Base-by-base conservation (phyloP, 805 yeast species). In the Kuraishia hungarica region DNA sequence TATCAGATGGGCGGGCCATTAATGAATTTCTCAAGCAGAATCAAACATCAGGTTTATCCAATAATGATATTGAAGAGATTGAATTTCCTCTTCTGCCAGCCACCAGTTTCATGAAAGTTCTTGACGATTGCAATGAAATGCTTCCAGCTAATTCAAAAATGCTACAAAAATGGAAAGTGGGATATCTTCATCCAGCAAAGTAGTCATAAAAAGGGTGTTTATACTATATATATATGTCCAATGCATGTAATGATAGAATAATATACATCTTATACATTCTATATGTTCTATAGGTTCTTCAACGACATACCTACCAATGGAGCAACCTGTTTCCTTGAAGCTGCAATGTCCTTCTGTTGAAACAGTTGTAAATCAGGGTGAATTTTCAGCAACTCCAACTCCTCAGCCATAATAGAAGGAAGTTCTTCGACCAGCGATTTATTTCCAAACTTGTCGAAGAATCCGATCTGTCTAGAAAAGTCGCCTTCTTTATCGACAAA, bases 301-400 rank as follows among this genome's bases (percentile, higher is more conserved):
- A 35, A 15, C n/a, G 43, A 35, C n/a, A 35, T 3, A 35, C 63
- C 60, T 39, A 79, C 54, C 15, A 74, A 64, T 1, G 97, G 97
- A 3, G 89, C 96, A 13, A 91, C 89, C 65, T 88, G 96, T 66
- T 92, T 92, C 62, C 97, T 78, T 39, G 94, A 87, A 1, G 93
- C 92, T 7, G 70, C 66, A 15, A 77, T 62, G 57, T 86, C 82
- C 4, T 54, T 58, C 58, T 75, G 76, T 64, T 86, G 87, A 59
- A 71, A 64, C 55, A 69, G 51, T 6, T n/a, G 28, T 8, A 56
- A 46, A 6, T 29, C 48, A 11, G 47, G 51, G 21, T 55, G 43
- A 23, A 56, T 29, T 53, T 53, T 54, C 35, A 54, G 62, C 19
- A 73, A 57, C 21, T 67, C 62, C 48, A 74, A 62, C 6, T 63